A percentile compares a stretch with the other conserved stretches of the same genome.
Conservation (phyloP, 768 basidiomycete species). For the Fistulinella prunicolor region DNA sequence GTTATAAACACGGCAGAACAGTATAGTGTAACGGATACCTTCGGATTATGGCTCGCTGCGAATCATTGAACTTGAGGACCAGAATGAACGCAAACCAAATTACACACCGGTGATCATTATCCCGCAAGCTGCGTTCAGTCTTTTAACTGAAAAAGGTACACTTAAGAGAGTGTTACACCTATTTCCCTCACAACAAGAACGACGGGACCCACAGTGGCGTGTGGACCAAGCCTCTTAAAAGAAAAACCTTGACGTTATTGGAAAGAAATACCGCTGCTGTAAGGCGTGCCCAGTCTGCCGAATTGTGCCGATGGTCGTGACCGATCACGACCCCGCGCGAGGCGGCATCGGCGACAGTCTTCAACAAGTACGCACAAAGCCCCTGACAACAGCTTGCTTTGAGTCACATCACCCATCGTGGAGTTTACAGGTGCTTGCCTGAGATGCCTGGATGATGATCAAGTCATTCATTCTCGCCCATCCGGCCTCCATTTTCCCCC, state of each 20-base stretch:
- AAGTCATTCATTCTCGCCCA: slow-evolving; percentile 92
- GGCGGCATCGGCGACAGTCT: slow-evolving; percentile 50
- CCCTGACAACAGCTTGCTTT: slow-evolving; percentile 44
- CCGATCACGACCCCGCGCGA: slow-evolving; percentile 76
- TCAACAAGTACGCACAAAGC: slow-evolving; percentile 66
- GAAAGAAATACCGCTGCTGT: slow-evolving; percentile 69
- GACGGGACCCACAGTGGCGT: slow-evolving; percentile 63
- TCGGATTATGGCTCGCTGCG: slow-evolving; percentile 84
- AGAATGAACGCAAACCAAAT: not conserved
- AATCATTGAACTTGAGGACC: slow-evolving; percentile 1
- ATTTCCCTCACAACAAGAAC: not conserved
- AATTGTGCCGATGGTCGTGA: slow-evolving; percentile 83
- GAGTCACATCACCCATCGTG: not conserved
- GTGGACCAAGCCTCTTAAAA: slow-evolving; percentile 68
- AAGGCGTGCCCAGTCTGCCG: slow-evolving; percentile 70
- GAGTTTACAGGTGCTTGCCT: slow-evolving; percentile 40
- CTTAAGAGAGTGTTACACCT: slow-evolving; percentile 36
- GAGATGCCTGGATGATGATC: slow-evolving; percentile 77
- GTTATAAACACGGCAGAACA: slow-evolving; percentile 3
- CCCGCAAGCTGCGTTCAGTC: slow-evolving; percentile 68
- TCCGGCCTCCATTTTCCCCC: slow-evolving; percentile 84
- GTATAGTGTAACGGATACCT: slow-evolving; percentile 41
- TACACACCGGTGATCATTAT: slow-evolving; percentile 84
- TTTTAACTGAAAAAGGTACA: slow-evolving; percentile 76
- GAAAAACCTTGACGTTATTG: slow-evolving; percentile 64